Evolutionary conservation across 495 filamentous ascomycete species (phyloP).

Genomic region (Ramalina peruviana): DNA sequence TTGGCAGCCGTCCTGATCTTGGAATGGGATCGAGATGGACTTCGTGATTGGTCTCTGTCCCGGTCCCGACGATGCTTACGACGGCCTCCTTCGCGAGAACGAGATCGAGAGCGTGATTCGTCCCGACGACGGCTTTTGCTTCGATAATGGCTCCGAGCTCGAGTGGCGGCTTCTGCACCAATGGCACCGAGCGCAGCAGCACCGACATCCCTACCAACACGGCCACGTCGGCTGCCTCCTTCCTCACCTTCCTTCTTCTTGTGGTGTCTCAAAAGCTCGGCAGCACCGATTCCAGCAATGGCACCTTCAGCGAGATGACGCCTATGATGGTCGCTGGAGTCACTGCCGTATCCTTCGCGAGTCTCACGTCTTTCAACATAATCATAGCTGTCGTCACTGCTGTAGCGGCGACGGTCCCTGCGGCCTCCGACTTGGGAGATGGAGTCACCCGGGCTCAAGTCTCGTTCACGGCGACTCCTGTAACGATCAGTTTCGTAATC

Average conservation of each 20-base stretch:
- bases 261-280: conserved; percentile 59
- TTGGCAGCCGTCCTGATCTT: conserved; percentile 49
- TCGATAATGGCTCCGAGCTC: conserved; percentile 57
- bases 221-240: conserved; percentile 42
- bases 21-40: conserved; percentile 42
- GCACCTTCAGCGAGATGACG: conserved; percentile 82
- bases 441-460: conserved; percentile 45
- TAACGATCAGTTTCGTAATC: conserved; percentile 55
- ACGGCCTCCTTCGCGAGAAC: conserved; percentile 24
- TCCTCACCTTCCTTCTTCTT: conserved; percentile 45
- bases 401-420: conserved; percentile 28
- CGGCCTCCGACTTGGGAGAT: conserved; percentile 35
- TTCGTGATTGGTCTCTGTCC: conserved; percentile 22
- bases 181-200: conserved; percentile 72
- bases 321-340: conserved; percentile 47
- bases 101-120: conserved; percentile 27
- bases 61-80: conserved; percentile 26
- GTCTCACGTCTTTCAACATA: conserved; percentile 39
- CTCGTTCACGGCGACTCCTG: conserved; percentile 35
- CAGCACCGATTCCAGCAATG: conserved; percentile 61
- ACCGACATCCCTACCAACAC: conserved; percentile 60
- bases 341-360: conserved; percentile 24
- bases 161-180: conserved; percentile 63
- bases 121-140: conserved; percentile 45
- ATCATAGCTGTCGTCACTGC: conserved; percentile 53